Base-by-base conservation (phyloP, 306 rosid species). In the Cucumis hystrix region DNA sequence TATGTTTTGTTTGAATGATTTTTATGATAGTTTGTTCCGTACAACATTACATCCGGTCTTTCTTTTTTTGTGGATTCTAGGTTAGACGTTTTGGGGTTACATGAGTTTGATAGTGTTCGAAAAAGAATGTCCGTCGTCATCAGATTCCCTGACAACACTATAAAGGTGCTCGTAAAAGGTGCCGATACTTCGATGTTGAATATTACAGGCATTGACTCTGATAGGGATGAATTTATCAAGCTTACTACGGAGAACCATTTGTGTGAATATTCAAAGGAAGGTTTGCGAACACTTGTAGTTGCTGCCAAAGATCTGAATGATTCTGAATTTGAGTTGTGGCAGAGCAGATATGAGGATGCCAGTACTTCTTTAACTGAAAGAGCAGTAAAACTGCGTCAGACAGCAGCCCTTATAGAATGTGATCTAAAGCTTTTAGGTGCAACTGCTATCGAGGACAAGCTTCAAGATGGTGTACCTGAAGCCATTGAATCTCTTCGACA, bases 101-200 rank as follows among this genome's bases (percentile, higher is more conserved):
- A 96, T 64, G 99, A 96, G 85, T 96, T 96, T 86, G 99, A 96
- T 75, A 96, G 99, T 60, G 89, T 90, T 68, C 97, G 99, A 18
- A 96, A 92, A 88, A 84, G 98, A 81, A 96, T 96, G 99, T 92
- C 99, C 1, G 99, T 92, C 63, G 96, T 96, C 58, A 91, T 96
- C 84, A 87, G 96, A 80, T 91, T 90, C 81, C 97, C 99, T 1
- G 80, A 87, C 85, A 89, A 90, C 39, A 66, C 75, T 55, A 95
- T 91, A 68, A 96, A 96, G 90, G 99, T 96, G 72, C 86, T 96
- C 60, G 99, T 91, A 78, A 96, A 96, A 96, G 99, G 99, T 18
- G 99, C 99, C 49, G 99, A 96, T 83, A 80, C 84, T 28, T 86
- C 99, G 21, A 92, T 92, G 93, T 86, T 92, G 79, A 91, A 89